Evolutionary conservation across 176 grass and related monocot species (phyloP), one percentile per base, ranked within the genome.

Genomic region (Carex kokanica): DNA sequence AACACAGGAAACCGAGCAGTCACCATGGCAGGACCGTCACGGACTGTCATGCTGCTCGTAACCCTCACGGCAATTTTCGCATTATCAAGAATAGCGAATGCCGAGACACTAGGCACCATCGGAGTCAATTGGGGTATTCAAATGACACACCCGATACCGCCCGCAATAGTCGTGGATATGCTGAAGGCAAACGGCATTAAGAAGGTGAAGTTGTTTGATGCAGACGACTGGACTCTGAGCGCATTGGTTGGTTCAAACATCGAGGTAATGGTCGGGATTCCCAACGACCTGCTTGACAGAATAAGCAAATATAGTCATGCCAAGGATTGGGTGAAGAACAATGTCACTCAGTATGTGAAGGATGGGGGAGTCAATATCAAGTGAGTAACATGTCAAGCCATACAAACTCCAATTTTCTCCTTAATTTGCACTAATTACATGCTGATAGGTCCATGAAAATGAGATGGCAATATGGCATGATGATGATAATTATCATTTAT

Each of bases 121-220:
- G 89, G 91, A 18, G 89, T 97, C 71, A 97, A 97, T 84, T 97
- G 93, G 93, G 93, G 91, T n/a, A 91, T 88, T 49, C 93, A 93
- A 77, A 52, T 79, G 10, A 89, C 91, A 52, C 93, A 97, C 81
- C 91, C 87, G 51, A 84, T 97, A 45, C 49, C 56, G 0, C 89
- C 91, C 1, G 3, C 60, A 14, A 85, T 84, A 0, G 89, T 88
- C 36, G 91, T 97, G 21, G 84, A 86, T 73, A 89, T 97, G 93
- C 83, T 97, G 16, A 97, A 91, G 81, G 87, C 64, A 60, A 97
- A 96, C 63, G 78, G 91, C 17, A 88, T 97, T 58, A 21, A 38
- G 12, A 88, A 86, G 68, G 93, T 91, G 62, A 97, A 97, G 87
- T 14, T 97, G 77, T 97, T 97, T 83, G 91, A 97, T 82, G 89